Evolutionary conservation across 2,329 filamentous ascomycete species (phyloP).

Genomic region (Diatrype stigma): DNA sequence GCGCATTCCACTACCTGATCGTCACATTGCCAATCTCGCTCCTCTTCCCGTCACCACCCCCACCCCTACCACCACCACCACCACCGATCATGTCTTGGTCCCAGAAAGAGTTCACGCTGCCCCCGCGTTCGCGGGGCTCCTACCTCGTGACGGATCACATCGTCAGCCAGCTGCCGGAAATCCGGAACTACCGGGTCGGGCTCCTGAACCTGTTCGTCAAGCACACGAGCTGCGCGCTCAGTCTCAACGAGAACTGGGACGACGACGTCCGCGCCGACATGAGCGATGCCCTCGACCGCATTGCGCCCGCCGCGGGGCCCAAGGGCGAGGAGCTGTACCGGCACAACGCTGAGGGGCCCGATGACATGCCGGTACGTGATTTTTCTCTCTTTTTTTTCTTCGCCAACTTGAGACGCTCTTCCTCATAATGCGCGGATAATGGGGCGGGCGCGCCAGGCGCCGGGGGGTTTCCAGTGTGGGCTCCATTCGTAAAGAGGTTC

Average conservation of each 20-base stretch:
- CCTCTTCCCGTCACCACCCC: constrained; percentile 17
- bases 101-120: constrained; percentile 81
- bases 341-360: constrained; percentile 80
- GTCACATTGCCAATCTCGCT: constrained; percentile 45
- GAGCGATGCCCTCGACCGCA: constrained; percentile 86
- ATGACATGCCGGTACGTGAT: constrained; percentile 87
- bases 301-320: constrained; percentile 73
- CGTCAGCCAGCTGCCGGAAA: constrained; percentile 67
- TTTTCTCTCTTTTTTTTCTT: constrained; percentile 1
- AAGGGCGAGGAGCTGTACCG: constrained; percentile 73
- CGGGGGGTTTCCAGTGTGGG: background rate
- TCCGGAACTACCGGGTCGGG: constrained; percentile 78
- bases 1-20: constrained; percentile 44
- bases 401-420: background rate
- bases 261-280: constrained; percentile 84
- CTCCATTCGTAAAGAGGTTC: background rate
- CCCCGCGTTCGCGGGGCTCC: constrained; percentile 71
- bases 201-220: constrained; percentile 88
- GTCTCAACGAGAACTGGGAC: constrained; percentile 90
- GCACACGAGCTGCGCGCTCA: constrained; percentile 88
- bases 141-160: constrained; percentile 87
- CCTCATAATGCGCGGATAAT: background rate
- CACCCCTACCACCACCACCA: constrained; percentile 10
- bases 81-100: constrained; percentile 65
- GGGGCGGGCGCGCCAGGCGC: too few relatives aligned